Conservation (phyloP, 352 stramenopile genomes). For the Peronospora farinosa region DNA sequence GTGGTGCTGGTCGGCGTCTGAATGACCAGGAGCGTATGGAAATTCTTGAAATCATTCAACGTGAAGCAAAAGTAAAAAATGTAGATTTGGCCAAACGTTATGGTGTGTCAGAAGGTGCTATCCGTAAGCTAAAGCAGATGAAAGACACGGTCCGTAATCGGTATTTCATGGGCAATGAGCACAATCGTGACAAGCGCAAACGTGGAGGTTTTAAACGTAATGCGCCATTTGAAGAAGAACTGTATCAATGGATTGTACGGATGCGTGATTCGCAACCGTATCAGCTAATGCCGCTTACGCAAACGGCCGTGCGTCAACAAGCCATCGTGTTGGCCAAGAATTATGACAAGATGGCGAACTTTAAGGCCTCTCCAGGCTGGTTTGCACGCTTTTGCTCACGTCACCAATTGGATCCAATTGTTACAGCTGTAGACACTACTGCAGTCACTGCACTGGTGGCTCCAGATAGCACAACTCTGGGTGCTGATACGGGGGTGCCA, state of each 20-base stretch:
- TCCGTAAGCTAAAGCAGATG: slow-evolving; percentile 87
- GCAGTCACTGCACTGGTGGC: background rate
- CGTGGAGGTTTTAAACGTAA: slow-evolving; percentile 79
- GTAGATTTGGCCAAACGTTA: slow-evolving; percentile 82
- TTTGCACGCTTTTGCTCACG: slow-evolving; percentile 85
- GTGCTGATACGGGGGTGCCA: background rate
- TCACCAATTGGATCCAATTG: slow-evolving; percentile 67
- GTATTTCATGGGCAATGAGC: slow-evolving; percentile 77
- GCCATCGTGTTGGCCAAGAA: slow-evolving; percentile 81
- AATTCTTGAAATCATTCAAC: slow-evolving; percentile 76
- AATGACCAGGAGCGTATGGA: slow-evolving; percentile 89
- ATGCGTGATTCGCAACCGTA: slow-evolving; percentile 79
- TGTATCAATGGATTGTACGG: slow-evolving; percentile 82
- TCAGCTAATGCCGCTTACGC: slow-evolving; percentile 78
- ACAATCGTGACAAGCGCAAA: slow-evolving; percentile 85
- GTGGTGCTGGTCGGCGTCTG: slow-evolving; percentile 67
- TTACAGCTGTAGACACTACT: slow-evolving; percentile 14
- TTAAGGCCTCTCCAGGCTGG: slow-evolving; percentile 84
- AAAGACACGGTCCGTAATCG: slow-evolving; percentile 79
- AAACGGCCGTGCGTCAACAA: slow-evolving; percentile 78
- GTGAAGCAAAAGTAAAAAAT: slow-evolving; percentile 82
- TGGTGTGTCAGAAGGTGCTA: slow-evolving; percentile 78
- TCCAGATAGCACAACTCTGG: slow-evolving; percentile 5
- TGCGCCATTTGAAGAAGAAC: slow-evolving; percentile 76
- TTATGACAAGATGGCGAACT: slow-evolving; percentile 76